Evolutionary conservation across 2,329 filamentous ascomycete species (phyloP).

Genomic region (Verticillium nubilum): DNA sequence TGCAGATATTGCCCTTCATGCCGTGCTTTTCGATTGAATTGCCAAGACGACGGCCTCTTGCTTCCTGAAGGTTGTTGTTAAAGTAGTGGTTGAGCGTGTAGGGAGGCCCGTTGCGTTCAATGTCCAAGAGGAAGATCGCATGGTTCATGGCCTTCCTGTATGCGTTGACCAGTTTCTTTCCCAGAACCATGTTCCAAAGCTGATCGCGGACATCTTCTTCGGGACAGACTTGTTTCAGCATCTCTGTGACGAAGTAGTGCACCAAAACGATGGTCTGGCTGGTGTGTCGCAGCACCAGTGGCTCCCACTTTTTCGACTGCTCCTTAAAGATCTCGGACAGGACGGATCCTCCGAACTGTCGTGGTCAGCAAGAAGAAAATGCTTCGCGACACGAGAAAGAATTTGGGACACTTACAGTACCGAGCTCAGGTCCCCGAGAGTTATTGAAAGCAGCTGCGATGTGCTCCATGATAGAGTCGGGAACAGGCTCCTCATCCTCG

Average conservation of each 20-base stretch:
- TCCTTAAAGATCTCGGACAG: constrained; percentile 42
- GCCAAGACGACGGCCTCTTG: too few species aligned
- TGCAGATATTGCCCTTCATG: too few species aligned
- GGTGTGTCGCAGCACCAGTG: constrained; percentile 41
- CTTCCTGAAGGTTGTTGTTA: constrained; percentile 28
- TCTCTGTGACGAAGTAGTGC: constrained; percentile 42
- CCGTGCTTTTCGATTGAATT: too few species aligned
- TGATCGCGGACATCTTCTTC: constrained; percentile 35
- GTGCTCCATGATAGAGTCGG: neutral
- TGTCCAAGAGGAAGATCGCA: constrained; percentile 42
- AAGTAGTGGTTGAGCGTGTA: constrained; percentile 51
- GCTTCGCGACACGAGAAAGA: too few species aligned
- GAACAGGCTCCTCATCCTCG: neutral
- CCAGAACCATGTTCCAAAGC: constrained; percentile 36
- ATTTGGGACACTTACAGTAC: neutral
- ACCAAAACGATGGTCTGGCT: constrained; percentile 44
- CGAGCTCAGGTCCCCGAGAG: neutral
- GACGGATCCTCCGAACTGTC: constrained; percentile 31
- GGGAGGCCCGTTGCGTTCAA: constrained; percentile 41
- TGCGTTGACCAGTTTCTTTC: constrained; percentile 34
- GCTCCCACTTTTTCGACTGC: constrained; percentile 49
- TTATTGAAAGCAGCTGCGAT: neutral
- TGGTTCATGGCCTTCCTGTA: constrained; percentile 46
- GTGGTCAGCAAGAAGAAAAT: neutral
- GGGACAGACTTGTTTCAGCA: constrained; percentile 35